Percentiles rank a stretch among this genome's conserved stretches.
phyloP scores from a whole-genome alignment of 2,329 filamentous ascomycete genomes.

The Cladophialophora yegresii region DNA sequence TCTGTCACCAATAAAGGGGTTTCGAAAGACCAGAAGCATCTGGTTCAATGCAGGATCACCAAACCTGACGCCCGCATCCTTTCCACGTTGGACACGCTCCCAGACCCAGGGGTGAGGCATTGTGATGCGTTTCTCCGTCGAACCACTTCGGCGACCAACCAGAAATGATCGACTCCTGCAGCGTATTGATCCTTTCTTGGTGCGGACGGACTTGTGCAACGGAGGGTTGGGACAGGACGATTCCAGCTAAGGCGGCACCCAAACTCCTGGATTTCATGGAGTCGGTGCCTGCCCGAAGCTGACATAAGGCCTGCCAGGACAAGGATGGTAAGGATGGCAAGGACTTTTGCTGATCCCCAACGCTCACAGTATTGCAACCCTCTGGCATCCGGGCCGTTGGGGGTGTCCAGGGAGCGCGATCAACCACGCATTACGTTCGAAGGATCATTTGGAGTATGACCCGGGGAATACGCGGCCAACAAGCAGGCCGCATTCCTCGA shows the following conservation, averaged over 20 bases:
- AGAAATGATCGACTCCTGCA: background rate
- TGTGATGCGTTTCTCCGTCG: slow-evolving; percentile 13
- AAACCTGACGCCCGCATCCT: background rate
- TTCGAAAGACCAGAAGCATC: background rate
- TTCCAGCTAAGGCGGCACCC: slow-evolving; percentile 1
- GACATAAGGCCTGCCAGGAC: slow-evolving; percentile 12
- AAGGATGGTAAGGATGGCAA: slow-evolving; percentile 7
- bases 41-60: slow-evolving; percentile 5
- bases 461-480: slow-evolving; percentile 15
- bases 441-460: slow-evolving; percentile 30
- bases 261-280: slow-evolving; percentile 13
- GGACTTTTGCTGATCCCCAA: slow-evolving; percentile 18
- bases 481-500: background rate
- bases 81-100: background rate
- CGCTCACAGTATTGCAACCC: slow-evolving; percentile 4
- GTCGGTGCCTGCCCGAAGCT: slow-evolving; percentile 16
- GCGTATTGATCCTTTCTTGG: background rate
- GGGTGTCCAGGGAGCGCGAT: slow-evolving; percentile 13
- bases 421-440: slow-evolving; percentile 19
- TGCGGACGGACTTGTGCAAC: slow-evolving; percentile 16
- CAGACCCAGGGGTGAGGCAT: background rate
- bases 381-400: slow-evolving; percentile 3
- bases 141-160: slow-evolving; percentile 4
- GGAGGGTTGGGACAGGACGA: slow-evolving; percentile 3
- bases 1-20: slow-evolving; percentile 5